Evolutionary conservation across 1,284 basidiomycete species (phyloP).

Genomic region (Mycena sp.): DNA sequence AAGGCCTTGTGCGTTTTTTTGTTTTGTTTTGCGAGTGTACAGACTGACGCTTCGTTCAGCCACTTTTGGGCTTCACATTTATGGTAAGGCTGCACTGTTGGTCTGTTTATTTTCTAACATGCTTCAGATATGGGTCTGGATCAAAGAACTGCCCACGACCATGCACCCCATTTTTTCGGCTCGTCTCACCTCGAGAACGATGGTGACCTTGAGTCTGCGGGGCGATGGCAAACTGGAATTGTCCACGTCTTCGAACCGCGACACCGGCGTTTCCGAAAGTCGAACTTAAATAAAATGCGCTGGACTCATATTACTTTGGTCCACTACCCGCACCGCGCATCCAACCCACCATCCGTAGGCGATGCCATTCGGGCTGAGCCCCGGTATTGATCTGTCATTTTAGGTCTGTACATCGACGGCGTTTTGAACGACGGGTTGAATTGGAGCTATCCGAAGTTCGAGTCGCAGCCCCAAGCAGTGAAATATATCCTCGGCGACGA

Average conservation of each 20-base stretch:
- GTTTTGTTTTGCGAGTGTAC: background rate
- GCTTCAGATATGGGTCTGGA: slow-evolving; percentile 72
- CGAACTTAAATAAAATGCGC: slow-evolving; percentile 57
- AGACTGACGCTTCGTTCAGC: slow-evolving; percentile 31
- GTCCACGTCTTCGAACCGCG: slow-evolving; percentile 51
- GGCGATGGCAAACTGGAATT: slow-evolving; percentile 67
- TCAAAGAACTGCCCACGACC: slow-evolving; percentile 61
- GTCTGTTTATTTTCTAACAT: slow-evolving; percentile 5
- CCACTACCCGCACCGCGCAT: slow-evolving; percentile 64
- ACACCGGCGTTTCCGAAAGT: slow-evolving; percentile 55
- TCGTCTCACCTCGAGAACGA: slow-evolving; percentile 43
- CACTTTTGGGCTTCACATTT: slow-evolving; percentile 71
- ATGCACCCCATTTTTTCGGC: slow-evolving; percentile 58
- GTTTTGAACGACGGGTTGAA: slow-evolving; percentile 67
- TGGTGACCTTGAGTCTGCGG: slow-evolving; percentile 57
- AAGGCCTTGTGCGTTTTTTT: slow-evolving; percentile 48
- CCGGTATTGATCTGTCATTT: background rate
- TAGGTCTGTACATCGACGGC: slow-evolving; percentile 80
- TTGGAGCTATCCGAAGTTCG: slow-evolving; percentile 67
- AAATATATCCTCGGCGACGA: slow-evolving; percentile 65
- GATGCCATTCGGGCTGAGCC: background rate
- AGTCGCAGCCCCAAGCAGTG: slow-evolving; percentile 46
- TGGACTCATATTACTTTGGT: slow-evolving; percentile 79
- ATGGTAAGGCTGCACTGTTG: slow-evolving; percentile 57
- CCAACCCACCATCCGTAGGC: slow-evolving; percentile 72